Evolutionary conservation across 2,329 filamentous ascomycete genomes (phyloP), one percentile per base, ranked within the genome.

Genomic region (Paecilomyces sp.): DNA sequence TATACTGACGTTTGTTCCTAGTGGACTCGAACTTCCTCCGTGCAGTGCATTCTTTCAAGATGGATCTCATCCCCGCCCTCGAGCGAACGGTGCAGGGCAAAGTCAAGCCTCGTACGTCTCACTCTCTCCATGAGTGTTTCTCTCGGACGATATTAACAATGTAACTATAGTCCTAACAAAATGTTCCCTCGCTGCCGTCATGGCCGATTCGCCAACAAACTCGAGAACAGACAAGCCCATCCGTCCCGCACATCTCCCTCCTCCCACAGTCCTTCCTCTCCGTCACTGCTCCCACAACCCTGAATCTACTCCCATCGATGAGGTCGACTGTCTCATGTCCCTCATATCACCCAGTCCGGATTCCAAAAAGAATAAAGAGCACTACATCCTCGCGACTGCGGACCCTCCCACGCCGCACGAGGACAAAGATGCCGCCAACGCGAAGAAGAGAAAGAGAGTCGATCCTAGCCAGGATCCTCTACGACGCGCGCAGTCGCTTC

Each of bases 11-110:
- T 58, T 63, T 57, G n/a, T 41, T 53, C 59, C 41, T 60, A 64
- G 87, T 97, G 62, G 92, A 96, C 72, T 90, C 91, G 61, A 86
- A 92, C 64, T 90, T 97, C 67, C 84, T 97, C 57, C 83, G 85
- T 69, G 91, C 95, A 72, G 87, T 92, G 24, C 85, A 88, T 65
- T 85, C 85, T 56, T 94, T 90, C 79, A 94, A 93, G 70, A 96
- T 97, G 89, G 89, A 96, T 63, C 80, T 97, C n/a, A 79, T 89
- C 56, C 83, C 84, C 41, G 85, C 88, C 24, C 79, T 97, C 31
- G 85, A 92, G 71, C 84, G 89, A 60, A 94, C 91, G n/a, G 80
- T 96, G 3, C 91, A 95, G 70, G 92, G 91, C 62, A 85, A 91
- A 73, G 87, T 92, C 67, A 96, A 94, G 77, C 88, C 90, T 55